Base-by-base conservation (phyloP, 192 early-diverging fungal genomes). In the Linnemannia exigua region DNA sequence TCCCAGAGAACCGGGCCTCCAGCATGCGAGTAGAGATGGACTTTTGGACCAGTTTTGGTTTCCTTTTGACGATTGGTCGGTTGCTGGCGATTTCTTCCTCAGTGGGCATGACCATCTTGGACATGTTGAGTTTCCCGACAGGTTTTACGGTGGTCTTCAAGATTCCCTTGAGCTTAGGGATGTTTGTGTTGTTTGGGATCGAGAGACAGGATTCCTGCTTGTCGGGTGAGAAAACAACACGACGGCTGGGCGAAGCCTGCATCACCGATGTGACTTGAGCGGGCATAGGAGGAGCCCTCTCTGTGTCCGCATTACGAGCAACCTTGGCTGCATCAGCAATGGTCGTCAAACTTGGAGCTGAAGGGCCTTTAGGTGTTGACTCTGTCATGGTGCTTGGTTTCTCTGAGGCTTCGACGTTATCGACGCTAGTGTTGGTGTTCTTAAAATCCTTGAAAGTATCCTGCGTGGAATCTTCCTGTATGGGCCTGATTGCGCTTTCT, bases 171-270 rank as follows among this genome's bases (percentile, higher is more conserved):
- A 72, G 58, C 19, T 61, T 82, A 16, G n/a, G 14, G 33, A 20
- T 35, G 9, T 58, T 61, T 6, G 61, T 31, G n/a, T 54, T 61
- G 46, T 52, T 72, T 6, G 81, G 75, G 19, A 12, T 67, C 0
- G 81, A 77, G 33, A 77, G 72, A 68, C 50, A 54, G 0, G 81
- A 77, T 28, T 72, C 70, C 52, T 70, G 81, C 50, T 74, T 83
- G 71, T 77, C 73, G 20, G 81, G 81, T 0, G 81, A 83, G 28
- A 83, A 83, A 1, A 72, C 75, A 15, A 83, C 81, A 9, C 81
- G 81, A n/a, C 77, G 73, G 4, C 68, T 76, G 7, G 81, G 81
- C 3, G 81, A 83, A 25, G 75, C 81, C 8, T 66, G 58, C 3
- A 83, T 72, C 33, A 83, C 37, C 16, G 58, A 63, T 63, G 76